A percentile compares a stretch with the other conserved stretches of the same genome.
phyloP scores from a whole-genome alignment of 2,329 filamentous ascomycete species.

The Hypomyces perniciosus region DNA sequence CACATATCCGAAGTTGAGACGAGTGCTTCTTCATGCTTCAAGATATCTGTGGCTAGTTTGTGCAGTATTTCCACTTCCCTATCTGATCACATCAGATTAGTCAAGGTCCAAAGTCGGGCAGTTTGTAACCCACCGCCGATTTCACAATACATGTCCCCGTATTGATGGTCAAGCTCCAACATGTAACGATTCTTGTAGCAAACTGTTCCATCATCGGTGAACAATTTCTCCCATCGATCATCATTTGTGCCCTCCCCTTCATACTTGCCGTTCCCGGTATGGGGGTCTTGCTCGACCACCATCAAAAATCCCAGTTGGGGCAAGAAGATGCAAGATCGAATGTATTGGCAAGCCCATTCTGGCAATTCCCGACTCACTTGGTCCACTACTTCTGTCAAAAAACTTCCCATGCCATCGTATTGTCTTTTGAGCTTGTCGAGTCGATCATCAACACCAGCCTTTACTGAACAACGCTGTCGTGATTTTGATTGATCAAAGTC shows the following conservation, averaged over 20 bases:
- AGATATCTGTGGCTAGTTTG: conserved; percentile 61
- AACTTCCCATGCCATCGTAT: conserved; percentile 69
- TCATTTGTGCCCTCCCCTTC: conserved; percentile 51
- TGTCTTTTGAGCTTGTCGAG: conserved; percentile 72
- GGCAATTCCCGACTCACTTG: conserved; percentile 61
- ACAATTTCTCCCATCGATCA: conserved; percentile 71
- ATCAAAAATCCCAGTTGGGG: conserved; percentile 89
- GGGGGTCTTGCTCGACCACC: conserved; percentile 51
- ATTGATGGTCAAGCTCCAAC: conserved; percentile 70
- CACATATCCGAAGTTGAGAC: conserved; percentile 68
- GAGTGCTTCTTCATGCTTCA: conserved; percentile 63
- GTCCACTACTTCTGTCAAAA: conserved; percentile 63
- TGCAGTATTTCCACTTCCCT: conserved; percentile 87
- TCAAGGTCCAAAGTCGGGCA: neutral
- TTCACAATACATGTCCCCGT: conserved; percentile 77
- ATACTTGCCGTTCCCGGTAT: conserved; percentile 55
- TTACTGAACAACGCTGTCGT: conserved; percentile 67
- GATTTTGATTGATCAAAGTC: conserved; percentile 74
- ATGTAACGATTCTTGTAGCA: conserved; percentile 88
- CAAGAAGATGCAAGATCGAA: conserved; percentile 78
- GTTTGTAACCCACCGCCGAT: conserved; percentile 62
- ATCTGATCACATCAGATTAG: conserved; percentile 42
- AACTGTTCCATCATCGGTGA: conserved; percentile 61
- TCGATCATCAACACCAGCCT: conserved; percentile 61
- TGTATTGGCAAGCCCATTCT: conserved; percentile 44